Evolutionary conservation across 2,329 filamentous ascomycete species (phyloP).

Genomic region (Colletotrichum tofieldiae): DNA sequence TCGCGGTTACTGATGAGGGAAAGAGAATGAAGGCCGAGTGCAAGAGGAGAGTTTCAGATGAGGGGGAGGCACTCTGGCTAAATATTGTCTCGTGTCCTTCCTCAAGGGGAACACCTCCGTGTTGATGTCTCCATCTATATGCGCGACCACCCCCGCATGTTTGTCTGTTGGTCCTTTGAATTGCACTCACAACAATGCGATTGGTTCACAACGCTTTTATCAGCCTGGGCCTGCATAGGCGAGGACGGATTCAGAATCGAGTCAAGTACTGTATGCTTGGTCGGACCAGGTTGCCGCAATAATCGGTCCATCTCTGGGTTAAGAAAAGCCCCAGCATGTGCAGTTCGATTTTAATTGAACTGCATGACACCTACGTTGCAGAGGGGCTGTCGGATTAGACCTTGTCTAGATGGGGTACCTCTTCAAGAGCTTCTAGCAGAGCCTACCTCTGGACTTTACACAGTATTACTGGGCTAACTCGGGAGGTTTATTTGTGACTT

Average conservation of each 20-base stretch:
- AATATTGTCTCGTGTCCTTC: not conserved
- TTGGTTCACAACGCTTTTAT: not conserved
- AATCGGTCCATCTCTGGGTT: not conserved
- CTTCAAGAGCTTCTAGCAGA: too few species aligned
- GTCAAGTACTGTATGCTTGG: not conserved
- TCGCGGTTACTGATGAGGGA: not conserved
- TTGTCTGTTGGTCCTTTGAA: constrained; percentile 1
- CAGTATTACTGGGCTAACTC: too few species aligned
- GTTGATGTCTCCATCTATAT: constrained; percentile 1
- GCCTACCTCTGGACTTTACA: too few species aligned
- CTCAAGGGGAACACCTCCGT: not conserved
- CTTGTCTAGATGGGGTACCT: too few species aligned
- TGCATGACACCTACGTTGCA: too few species aligned
- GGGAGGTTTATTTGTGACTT: too few species aligned
- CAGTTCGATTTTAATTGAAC: too few species aligned
- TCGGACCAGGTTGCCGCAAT: not conserved
- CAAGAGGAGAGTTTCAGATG: not conserved
- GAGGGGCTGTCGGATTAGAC: too few species aligned
- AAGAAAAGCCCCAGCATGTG: not conserved
- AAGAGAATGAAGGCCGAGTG: not conserved
- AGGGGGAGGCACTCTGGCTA: constrained; percentile 3
- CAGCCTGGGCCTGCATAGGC: not conserved
- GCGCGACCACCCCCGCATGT: not conserved
- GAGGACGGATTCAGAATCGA: not conserved
- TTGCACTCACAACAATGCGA: not conserved